Base-by-base conservation (phyloP, 345 rosid species). In the Eucalyptus erythrocorys region DNA sequence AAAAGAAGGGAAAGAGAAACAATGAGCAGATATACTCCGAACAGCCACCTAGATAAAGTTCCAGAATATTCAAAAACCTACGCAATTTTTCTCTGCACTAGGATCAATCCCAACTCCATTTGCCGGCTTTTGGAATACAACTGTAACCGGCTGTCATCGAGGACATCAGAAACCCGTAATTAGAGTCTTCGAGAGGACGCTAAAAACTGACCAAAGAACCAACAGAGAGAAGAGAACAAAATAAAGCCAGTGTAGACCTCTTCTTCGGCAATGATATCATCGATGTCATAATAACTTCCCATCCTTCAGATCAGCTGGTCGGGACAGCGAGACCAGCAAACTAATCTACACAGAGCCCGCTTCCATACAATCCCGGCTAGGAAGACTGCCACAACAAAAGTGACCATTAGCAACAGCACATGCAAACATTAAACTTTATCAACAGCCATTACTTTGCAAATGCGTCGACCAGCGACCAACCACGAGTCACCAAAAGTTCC, bases 91-190 rank as follows among this genome's bases (percentile, higher is more conserved):
- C 90, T 96, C 99, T 1, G 98, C 91, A 89, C 95, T 92, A 85
- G 96, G 98, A 89, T 97, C 99, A 17, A 96, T 93, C 86, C 94
- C 93, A 34, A 96, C 99, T 90, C 95, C 97, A 87, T 93, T 96
- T 30, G 90, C 95, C 7, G 95, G 90, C 92, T 94, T 94, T 57
- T 92, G 93, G 89, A 94, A 94, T 17, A 94, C 89, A 88, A 93
- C 95, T 10, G 95, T 95, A 55, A 95, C 95, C 89, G 91, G 91
- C 98, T 97, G 93, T 87, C 82, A 91, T 13, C 26, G n/a, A 84
- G 86, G 40, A 32, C 10, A 48, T 17, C 34, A 64, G 17, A n/a
- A 80, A 15, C 22, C 49, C 43, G 49, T 7, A 15, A 37, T 16
- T 11, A 24, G 45, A 37, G 47, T 49, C 47, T 32, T 8, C 45